Conservation (phyloP, 192 early-diverging fungal species). For the Glomus cerebriforme region DNA sequence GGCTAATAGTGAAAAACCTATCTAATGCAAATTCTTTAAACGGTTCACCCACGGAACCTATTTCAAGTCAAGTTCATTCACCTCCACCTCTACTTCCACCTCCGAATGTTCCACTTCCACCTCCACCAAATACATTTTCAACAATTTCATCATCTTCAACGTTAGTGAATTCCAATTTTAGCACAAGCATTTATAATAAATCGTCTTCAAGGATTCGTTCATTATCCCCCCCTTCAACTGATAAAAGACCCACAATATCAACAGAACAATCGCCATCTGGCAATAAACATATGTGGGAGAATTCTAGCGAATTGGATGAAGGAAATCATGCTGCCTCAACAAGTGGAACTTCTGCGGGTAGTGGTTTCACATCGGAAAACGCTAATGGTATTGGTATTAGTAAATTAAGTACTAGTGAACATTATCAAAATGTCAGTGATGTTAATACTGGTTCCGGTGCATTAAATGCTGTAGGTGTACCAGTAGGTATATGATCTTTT, state of each 20-base stretch:
- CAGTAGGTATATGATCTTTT: neutral
- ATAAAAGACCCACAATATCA: neutral
- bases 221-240: neutral
- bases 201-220: neutral
- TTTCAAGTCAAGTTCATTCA: neutral
- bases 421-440: slow-evolving; percentile 2
- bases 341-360: neutral
- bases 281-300: neutral
- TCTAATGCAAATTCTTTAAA: neutral
- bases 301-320: neutral
- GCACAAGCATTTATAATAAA: neutral
- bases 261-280: neutral
- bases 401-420: neutral
- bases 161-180: neutral
- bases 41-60: neutral
- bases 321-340: neutral
- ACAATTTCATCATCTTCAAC: neutral
- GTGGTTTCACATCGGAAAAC: neutral
- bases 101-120: neutral
- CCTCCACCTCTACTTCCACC: slow-evolving; percentile 7
- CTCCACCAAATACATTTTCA: neutral
- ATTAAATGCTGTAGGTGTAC: slow-evolving; percentile 10
- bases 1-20: neutral
- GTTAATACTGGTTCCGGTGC: slow-evolving; percentile 14
- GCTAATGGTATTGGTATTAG: neutral